Evolutionary conservation across 2,329 filamentous ascomycete genomes (phyloP).

Genomic region (Cladosporium sp.): DNA sequence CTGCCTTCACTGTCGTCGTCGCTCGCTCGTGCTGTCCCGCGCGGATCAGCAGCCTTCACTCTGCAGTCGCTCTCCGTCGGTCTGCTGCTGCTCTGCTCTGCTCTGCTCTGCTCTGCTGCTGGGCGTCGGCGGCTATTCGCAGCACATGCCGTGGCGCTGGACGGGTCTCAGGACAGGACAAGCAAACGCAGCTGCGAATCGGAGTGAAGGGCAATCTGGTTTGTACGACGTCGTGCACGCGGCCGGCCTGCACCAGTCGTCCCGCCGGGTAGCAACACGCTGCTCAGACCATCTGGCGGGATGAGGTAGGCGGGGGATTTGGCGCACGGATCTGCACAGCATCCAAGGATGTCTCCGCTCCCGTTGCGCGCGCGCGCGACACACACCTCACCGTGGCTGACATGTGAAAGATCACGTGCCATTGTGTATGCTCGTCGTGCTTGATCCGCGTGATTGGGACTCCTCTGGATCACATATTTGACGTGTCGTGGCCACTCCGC

Average conservation of each 20-base stretch:
- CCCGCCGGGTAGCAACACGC: background rate
- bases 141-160: background rate
- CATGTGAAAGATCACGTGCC: conserved; percentile 10
- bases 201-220: background rate
- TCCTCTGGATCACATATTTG: no score
- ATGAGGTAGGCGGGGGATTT: background rate
- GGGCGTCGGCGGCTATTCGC: background rate
- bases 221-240: background rate
- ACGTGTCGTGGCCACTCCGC: no score
- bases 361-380: no score
- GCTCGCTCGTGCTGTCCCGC: conserved; percentile 5
- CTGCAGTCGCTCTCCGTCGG: background rate
- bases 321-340: no score
- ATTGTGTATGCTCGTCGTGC: background rate
- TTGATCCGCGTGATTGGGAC: no score
- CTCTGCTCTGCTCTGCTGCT: no score
- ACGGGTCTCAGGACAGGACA: background rate
- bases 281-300: background rate
- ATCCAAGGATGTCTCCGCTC: no score
- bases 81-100: no score
- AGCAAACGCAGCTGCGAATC: background rate
- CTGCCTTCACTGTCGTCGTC: background rate
- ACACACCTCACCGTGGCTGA: background rate
- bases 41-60: background rate
- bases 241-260: background rate